phyloP scores from a whole-genome alignment of 129 eudicot species.

The carrot (Daucus carota) region DH1_v3.0 NC_030383.2:32682501-32683000 shows the following conservation, averaged over 20 bases:
- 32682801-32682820: slow-evolving; percentile 8
- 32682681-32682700: not conserved
- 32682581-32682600: not conserved
- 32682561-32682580: not conserved
- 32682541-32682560: not conserved
- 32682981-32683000: not conserved
- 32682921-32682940: not conserved
- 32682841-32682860: not conserved
- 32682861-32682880: not conserved
- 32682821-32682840: too few species aligned
- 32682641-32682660: not conserved
- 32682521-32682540: not conserved
- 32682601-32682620: slow-evolving; percentile 4
- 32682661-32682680: not conserved
- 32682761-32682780: slow-evolving; percentile 73
- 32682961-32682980: not conserved
- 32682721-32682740: slow-evolving; percentile 2
- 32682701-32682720: not conserved
- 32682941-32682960: not conserved
- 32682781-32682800: slow-evolving; percentile 23
- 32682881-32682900: not conserved
- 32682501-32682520: not conserved
- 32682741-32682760: slow-evolving; percentile 86
- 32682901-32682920: not conserved
- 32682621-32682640: slow-evolving; percentile 6